Base-by-base conservation (phyloP, 768 basidiomycete species). In the Panellus pusillus region DNA sequence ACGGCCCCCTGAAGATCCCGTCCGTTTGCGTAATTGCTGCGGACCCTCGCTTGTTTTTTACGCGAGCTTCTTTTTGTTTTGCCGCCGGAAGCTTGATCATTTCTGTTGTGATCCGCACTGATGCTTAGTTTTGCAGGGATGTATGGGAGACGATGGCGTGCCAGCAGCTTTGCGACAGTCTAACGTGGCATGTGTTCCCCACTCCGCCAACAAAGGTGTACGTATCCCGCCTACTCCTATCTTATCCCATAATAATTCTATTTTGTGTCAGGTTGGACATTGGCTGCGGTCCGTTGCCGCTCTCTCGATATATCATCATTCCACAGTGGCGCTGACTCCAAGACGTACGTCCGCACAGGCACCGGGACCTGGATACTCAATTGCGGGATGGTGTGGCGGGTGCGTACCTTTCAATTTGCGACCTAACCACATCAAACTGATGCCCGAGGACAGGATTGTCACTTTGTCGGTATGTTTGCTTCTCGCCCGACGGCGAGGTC, bases 281-380 rank as follows among this genome's bases (percentile, higher is more conserved):
- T 41, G 89, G 87, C 9, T 89, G 87, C 62, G 88, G 86, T 85
- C 58, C 64, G 80, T 72, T 40, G 43, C 24, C 36, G 15, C 45
- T 36, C 24, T 19, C 37, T 38, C 28, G 7, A 35, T 35, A 35
- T 11, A 35, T 37, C 54, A 37, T 63, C 29, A 9, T 13, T 46
- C 1, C 29, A 40, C 8, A 37, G 35, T 13, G 27, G 40, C 28
- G 35, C 40, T 37, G 46, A 52, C 37, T 18, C 29, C 32, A 28
- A 27, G 52, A 36, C 43, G n/a, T n/a, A n/a, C 20, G 24, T 45
- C 27, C 35, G 27, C 28, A 29, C 60, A 86, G 86, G 87, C 7
- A 82, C 84, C n/a, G 89, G 88, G 14, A 78, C 80, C 15, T 91
- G 89, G 89, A 78, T 89, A 41, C 59, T 89, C 48, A 77, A 84